Evolutionary conservation across 2,329 filamentous ascomycete genomes (phyloP).

Genomic region (Pleomassaria siparia): DNA sequence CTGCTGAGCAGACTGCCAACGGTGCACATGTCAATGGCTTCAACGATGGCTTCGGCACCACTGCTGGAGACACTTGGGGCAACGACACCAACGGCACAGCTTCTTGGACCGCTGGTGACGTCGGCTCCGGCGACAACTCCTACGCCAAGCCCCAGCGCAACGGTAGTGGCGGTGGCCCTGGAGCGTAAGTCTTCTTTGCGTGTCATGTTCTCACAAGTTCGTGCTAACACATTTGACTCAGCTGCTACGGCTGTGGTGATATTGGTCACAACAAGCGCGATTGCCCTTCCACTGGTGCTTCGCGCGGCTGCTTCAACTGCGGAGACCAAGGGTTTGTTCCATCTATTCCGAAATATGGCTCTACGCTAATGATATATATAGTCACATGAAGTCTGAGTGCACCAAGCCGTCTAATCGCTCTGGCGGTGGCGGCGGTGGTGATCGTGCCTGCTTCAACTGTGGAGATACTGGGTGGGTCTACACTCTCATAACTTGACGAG

Average conservation of each 20-base stretch:
- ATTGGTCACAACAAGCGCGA: conserved; percentile 28
- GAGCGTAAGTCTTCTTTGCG: too few relatives aligned
- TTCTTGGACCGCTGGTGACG: too few relatives aligned
- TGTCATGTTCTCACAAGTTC: too few relatives aligned
- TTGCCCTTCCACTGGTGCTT: conserved; percentile 11
- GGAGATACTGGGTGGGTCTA: conserved; percentile 2
- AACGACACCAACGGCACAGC: neutral
- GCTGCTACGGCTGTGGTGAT: conserved; percentile 30
- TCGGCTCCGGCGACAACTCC: too few relatives aligned
- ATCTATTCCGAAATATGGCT: neutral
- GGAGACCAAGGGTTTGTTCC: neutral
- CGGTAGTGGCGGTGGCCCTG: too few relatives aligned
- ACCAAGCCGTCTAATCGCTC: conserved; percentile 7
- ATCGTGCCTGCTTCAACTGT: conserved; percentile 23
- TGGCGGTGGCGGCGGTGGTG: conserved; percentile 14
- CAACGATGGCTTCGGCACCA: conserved; percentile 9
- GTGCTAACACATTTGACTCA: too few relatives aligned
- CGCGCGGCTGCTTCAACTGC: neutral
- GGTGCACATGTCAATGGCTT: neutral
- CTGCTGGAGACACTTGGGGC: conserved; percentile 2
- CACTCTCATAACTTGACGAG: too few relatives aligned
- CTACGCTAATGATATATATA: neutral
- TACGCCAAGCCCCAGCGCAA: too few relatives aligned
- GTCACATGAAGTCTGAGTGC: conserved; percentile 30
- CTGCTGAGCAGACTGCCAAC: neutral